Evolutionary conservation across 2,329 filamentous ascomycete genomes (phyloP).

Genomic region (Diaporthe helianthi): DNA sequence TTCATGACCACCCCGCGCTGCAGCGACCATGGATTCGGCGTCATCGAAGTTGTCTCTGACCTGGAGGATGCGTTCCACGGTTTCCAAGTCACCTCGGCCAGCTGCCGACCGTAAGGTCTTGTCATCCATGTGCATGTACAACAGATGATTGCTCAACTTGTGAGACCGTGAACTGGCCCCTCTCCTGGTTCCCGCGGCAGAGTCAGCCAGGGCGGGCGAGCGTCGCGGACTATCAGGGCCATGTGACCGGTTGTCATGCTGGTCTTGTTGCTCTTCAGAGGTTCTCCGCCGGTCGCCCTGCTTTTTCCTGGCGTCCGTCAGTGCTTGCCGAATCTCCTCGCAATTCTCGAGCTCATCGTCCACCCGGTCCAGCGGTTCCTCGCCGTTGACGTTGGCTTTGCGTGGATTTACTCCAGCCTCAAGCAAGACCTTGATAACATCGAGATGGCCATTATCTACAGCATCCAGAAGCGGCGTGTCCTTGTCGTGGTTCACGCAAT

Average conservation of each 20-base stretch:
- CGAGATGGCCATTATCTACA: slow-evolving; percentile 91
- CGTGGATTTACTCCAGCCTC: slow-evolving; percentile 90
- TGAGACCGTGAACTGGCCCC: slow-evolving; percentile 64
- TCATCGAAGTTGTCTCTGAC: slow-evolving; percentile 71
- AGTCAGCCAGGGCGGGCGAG: slow-evolving; percentile 54
- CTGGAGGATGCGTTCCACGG: slow-evolving; percentile 66
- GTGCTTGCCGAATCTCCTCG: slow-evolving; percentile 75
- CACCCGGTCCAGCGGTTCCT: slow-evolving; percentile 88
- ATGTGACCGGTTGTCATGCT: slow-evolving; percentile 57
- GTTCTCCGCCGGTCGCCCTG: slow-evolving; percentile 60
- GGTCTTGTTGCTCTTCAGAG: slow-evolving; percentile 61
- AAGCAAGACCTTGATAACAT: slow-evolving; percentile 84
- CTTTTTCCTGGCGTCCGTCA: slow-evolving; percentile 67
- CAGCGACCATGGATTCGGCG: slow-evolving; percentile 86
- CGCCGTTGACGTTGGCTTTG: slow-evolving; percentile 88
- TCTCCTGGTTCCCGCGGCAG: slow-evolving; percentile 51
- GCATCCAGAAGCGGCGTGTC: slow-evolving; percentile 96
- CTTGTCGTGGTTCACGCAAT: slow-evolving; percentile 80
- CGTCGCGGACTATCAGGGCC: slow-evolving; percentile 65
- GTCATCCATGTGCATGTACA: slow-evolving; percentile 70
- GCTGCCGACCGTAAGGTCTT: slow-evolving; percentile 68
- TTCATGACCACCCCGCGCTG: slow-evolving; percentile 89
- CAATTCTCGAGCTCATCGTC: slow-evolving; percentile 77
- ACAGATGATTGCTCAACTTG: slow-evolving; percentile 68
- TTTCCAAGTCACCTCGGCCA: slow-evolving; percentile 66